Conservation (phyloP, 2,329 filamentous ascomycete genomes). For the Pseudopithomyces chartarum region DNA sequence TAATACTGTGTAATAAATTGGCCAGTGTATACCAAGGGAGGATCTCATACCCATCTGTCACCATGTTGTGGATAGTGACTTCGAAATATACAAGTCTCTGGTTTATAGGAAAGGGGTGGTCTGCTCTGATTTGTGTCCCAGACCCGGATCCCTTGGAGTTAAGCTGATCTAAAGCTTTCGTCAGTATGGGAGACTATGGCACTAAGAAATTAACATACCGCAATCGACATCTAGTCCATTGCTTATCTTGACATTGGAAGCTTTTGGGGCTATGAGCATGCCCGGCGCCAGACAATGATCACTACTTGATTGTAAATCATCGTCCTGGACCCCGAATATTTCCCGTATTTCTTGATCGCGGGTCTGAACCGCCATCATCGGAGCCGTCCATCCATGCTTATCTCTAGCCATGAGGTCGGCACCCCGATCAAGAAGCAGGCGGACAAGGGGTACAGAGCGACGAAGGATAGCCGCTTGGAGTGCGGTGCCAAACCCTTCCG, state of each 20-base stretch:
- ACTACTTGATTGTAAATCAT: not conserved
- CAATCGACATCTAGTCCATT: not conserved
- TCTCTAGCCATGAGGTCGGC: not conserved
- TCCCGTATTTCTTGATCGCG: not conserved
- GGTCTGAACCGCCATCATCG: not conserved
- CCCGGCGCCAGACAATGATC: not conserved
- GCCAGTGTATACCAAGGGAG: too few relatives aligned
- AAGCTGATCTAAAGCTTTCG: not conserved
- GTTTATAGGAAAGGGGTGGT: slow-evolving; percentile 9
- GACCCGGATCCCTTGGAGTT: not conserved
- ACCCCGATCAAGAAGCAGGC: not conserved
- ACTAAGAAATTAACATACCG: not conserved
- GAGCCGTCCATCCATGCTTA: too few relatives aligned
- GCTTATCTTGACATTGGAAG: not conserved
- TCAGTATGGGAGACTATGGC: not conserved
- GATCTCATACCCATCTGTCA: not conserved
- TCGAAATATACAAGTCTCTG: slow-evolving; percentile 4
- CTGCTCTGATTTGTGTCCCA: not conserved
- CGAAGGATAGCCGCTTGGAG: not conserved
- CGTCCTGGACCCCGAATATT: not conserved
- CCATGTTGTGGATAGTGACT: slow-evolving; percentile 2
- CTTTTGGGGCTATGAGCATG: not conserved
- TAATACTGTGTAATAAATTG: too few relatives aligned
- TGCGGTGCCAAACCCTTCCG: not conserved
- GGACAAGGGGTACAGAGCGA: not conserved